phyloP scores from a whole-genome alignment of 768 basidiomycete genomes.

The Daedaleopsis nitida region DNA sequence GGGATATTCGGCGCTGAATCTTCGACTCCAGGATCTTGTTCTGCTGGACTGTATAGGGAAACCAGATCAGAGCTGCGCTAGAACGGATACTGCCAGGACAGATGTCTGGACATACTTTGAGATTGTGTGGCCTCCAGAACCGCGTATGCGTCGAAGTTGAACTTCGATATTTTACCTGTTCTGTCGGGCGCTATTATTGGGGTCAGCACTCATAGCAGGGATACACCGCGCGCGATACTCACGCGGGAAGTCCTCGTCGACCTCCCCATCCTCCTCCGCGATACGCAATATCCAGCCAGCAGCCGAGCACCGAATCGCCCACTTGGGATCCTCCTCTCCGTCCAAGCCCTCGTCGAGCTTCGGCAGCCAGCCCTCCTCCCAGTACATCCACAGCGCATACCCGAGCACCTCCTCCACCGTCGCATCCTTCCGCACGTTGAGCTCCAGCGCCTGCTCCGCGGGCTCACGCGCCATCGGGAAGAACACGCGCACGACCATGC shows the following conservation, averaged over 20 bases:
- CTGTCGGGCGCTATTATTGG: slow-evolving; percentile 79
- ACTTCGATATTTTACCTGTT: slow-evolving; percentile 80
- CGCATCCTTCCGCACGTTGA: slow-evolving; percentile 84
- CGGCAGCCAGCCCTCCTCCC: slow-evolving; percentile 85
- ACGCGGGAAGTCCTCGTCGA: slow-evolving; percentile 99
- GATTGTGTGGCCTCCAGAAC: slow-evolving; percentile 72
- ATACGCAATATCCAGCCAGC: slow-evolving; percentile 93
- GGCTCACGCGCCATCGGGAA: slow-evolving; percentile 81
- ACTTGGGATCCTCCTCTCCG: slow-evolving; percentile 63
- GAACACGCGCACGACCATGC: slow-evolving; percentile 73
- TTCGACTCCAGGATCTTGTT: slow-evolving; percentile 79
- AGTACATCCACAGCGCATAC: slow-evolving; percentile 88
- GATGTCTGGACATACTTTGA: slow-evolving; percentile 53
- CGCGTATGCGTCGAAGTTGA: slow-evolving; percentile 89
- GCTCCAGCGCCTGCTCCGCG: slow-evolving; percentile 59
- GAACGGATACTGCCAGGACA: not conserved
- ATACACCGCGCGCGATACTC: slow-evolving; percentile 30
- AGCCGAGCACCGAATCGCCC: slow-evolving; percentile 62
- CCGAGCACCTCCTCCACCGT: slow-evolving; percentile 96
- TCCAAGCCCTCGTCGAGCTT: slow-evolving; percentile 67
- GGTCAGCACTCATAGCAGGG: slow-evolving; percentile 1
- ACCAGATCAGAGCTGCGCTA: not conserved
- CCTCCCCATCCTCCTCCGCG: slow-evolving; percentile 96
- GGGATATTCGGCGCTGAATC: slow-evolving; percentile 82
- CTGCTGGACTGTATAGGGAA: slow-evolving; percentile 59